Base-by-base conservation (phyloP, 2,329 filamentous ascomycete genomes). In the Ophiostoma novo-ulmi region DNA sequence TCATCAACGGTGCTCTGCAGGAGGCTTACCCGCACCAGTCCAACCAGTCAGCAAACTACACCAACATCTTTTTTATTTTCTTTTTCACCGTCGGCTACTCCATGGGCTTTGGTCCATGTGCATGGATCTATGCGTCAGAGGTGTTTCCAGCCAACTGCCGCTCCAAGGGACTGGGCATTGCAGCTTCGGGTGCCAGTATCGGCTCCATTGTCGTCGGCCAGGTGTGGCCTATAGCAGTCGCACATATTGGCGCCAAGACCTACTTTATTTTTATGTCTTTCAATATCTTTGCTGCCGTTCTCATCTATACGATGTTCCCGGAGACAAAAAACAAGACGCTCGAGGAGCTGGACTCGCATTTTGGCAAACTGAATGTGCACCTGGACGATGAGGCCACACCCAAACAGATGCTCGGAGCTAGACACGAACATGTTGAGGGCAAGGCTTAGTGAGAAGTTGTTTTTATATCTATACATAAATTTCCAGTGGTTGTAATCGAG, bases 241-340 rank as follows among this genome's bases (percentile, higher is more conserved):
- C 71, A 10, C 72, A 75, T 67, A 74, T 75, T 20, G 73, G 72
- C 1, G 70, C 73, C 5, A 63, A 70, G n/a, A 72, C 71, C 14
- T 75, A 74, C 69, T 74, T 76, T 69, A 75, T 76, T 67, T 75
- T 74, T 69, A 73, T 74, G 72, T 70, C 73, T 4, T 74, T 75
- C 71, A 74, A 74, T 67, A 68, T 74, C 58, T 73, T 75, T 48
- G 55, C 69, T 41, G 69, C 71, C 5, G 64, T 75, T 13, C 72
- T 75, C 11, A 74, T 76, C 6, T 76, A 75, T 67, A 31, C 71
- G 1, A 74, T 70, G 70, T 76, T 75, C 71, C 73, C 73, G 14
- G 73, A 74, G 71, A 74, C 73, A 5, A 73, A 72, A 68, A 58
- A 78, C 70, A 81, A 82, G 78, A 85, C 85, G 1, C 70, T 74